Evolutionary conservation across 805 yeast species (phyloP).

Genomic region (Candida maesae): DNA sequence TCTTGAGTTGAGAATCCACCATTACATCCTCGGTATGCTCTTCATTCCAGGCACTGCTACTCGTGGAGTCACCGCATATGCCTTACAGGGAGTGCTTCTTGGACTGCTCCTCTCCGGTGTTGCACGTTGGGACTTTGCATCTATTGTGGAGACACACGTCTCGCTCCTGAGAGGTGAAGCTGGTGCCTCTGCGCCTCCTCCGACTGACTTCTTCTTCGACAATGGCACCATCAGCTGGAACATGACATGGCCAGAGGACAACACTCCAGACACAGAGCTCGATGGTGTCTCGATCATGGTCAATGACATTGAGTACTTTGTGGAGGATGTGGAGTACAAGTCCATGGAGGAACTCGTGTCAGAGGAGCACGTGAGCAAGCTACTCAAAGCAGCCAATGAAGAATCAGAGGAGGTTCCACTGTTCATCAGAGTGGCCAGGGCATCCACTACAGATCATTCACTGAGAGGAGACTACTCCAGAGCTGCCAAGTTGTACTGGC

Average conservation of each 20-base stretch:
- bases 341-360: slow-evolving; percentile 38
- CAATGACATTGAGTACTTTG: slow-evolving; percentile 75
- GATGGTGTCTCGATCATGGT: slow-evolving; percentile 59
- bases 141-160: slow-evolving; percentile 73
- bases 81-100: slow-evolving; percentile 79
- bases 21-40: slow-evolving; percentile 72
- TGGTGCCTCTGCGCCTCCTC: slow-evolving; percentile 46
- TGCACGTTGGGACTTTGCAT: slow-evolving; percentile 90
- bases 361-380: slow-evolving; percentile 26
- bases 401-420: slow-evolving; percentile 36
- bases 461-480: slow-evolving; percentile 58
- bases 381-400: slow-evolving; percentile 22
- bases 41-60: slow-evolving; percentile 84
- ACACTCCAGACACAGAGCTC: slow-evolving; percentile 6
- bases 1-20: slow-evolving; percentile 73
- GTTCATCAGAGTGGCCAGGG: slow-evolving; percentile 54
- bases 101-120: slow-evolving; percentile 84
- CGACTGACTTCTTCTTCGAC: slow-evolving; percentile 33
- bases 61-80: slow-evolving; percentile 60
- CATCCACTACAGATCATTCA: slow-evolving; percentile 33
- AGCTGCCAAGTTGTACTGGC: slow-evolving; percentile 59
- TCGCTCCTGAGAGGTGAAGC: slow-evolving; percentile 75
- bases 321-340: slow-evolving; percentile 48
- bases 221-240: slow-evolving; percentile 29
- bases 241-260: slow-evolving; percentile 8